phyloP scores from a whole-genome alignment of 192 early-diverging fungal species.

The Coemansia sp. region DNA sequence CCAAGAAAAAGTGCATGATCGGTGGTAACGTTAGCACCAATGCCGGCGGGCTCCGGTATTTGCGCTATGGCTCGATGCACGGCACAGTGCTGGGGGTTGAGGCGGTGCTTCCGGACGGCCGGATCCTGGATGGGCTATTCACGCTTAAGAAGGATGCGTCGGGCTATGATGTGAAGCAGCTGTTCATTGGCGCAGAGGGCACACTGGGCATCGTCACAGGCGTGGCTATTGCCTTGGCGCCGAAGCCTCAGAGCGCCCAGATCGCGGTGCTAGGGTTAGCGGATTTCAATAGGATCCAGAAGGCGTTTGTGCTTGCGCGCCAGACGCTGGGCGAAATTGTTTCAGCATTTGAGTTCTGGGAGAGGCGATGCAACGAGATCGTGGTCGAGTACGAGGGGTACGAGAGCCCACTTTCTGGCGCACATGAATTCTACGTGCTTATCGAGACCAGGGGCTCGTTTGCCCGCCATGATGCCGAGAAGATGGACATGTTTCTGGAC shows the following conservation, averaged over 20 bases:
- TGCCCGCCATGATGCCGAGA: slow-evolving; percentile 89
- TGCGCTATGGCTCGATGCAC: slow-evolving; percentile 95
- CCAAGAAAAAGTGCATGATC: slow-evolving; percentile 88
- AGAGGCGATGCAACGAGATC: slow-evolving; percentile 68
- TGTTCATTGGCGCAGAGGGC: slow-evolving; percentile 98
- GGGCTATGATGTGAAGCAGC: slow-evolving; percentile 95
- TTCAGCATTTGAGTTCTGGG: slow-evolving; percentile 99
- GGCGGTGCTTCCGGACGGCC: slow-evolving; percentile 91
- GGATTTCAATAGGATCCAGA: slow-evolving; percentile 79
- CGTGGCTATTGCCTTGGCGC: slow-evolving; percentile 83
- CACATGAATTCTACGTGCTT: slow-evolving; percentile 62
- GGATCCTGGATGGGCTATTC: slow-evolving; percentile 76
- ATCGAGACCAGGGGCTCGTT: slow-evolving; percentile 92
- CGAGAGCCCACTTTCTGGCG: slow-evolving; percentile 15
- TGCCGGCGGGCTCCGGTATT: slow-evolving; percentile 90
- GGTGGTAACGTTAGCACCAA: slow-evolving; percentile 98
- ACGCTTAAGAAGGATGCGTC: slow-evolving; percentile 97
- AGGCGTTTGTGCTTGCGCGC: slow-evolving; percentile 77
- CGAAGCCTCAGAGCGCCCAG: slow-evolving; percentile 65
- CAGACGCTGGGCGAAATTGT: slow-evolving; percentile 87
- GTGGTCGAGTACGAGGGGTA: slow-evolving; percentile 51
- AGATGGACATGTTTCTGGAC: slow-evolving; percentile 41
- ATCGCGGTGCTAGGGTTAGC: slow-evolving; percentile 76
- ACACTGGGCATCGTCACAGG: slow-evolving; percentile 92
- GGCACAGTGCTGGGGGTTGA: slow-evolving; percentile 93